phyloP scores from a whole-genome alignment of 306 rosid species.

The Vicia faba region DNA sequence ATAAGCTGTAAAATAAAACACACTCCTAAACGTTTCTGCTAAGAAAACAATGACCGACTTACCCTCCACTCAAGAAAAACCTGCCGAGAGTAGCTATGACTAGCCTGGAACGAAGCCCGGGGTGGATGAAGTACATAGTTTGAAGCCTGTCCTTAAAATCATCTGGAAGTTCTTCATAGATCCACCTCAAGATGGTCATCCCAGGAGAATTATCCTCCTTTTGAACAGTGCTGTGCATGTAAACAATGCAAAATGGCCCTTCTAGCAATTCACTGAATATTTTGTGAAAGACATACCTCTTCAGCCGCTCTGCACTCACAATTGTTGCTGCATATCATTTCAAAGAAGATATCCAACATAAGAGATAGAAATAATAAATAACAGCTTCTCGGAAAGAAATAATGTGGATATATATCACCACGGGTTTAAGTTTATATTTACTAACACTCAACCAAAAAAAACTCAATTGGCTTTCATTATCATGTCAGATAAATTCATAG shows the following conservation, averaged over 20 bases:
- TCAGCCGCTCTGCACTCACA: constrained; percentile 80
- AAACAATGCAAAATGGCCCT: constrained; percentile 80
- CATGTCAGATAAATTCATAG: too few relatives aligned
- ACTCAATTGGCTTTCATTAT: neutral
- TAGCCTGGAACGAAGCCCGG: constrained; percentile 87
- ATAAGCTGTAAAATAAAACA: constrained; percentile 15
- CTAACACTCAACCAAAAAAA: constrained; percentile 3
- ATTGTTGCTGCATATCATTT: constrained; percentile 63
- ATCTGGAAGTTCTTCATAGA: constrained; percentile 82
- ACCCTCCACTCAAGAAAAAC: constrained; percentile 89
- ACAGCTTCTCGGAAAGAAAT: constrained; percentile 1
- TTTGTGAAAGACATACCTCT: constrained; percentile 72
- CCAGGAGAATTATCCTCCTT: constrained; percentile 96
- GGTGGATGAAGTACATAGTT: constrained; percentile 79
- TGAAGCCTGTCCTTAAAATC: constrained; percentile 82
- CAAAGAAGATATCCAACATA: constrained; percentile 25
- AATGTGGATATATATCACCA: neutral
- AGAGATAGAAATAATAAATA: constrained; percentile 2
- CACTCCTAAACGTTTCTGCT: constrained; percentile 3
- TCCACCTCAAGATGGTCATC: constrained; percentile 90
- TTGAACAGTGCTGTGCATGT: constrained; percentile 79
- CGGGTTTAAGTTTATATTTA: neutral
- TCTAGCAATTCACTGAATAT: constrained; percentile 71
- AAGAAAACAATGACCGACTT: constrained; percentile 41
- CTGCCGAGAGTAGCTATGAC: constrained; percentile 86